Evolutionary conservation across 2,329 filamentous ascomycete species (phyloP), one percentile per base, ranked within the genome.

Genomic region (Colletotrichum tanaceti): DNA sequence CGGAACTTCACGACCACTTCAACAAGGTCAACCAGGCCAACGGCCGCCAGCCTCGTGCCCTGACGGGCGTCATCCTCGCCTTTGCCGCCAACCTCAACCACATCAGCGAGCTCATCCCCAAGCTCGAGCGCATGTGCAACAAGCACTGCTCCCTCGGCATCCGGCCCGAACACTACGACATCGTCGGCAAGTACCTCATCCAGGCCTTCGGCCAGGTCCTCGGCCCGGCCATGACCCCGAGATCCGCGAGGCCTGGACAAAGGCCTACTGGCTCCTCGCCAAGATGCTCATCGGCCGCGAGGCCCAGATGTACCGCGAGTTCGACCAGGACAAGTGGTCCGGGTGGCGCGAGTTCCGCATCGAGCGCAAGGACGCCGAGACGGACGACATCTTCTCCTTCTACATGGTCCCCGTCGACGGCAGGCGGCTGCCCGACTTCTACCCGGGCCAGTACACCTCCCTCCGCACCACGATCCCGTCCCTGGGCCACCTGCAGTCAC

Each of bases 101-200:
- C 79, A 86, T 85, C 66, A 84, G 82, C 75, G 85, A 87, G 75
- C 77, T 87, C 58, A 83, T 83, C 43, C 83, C 84, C 53, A 84
- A 83, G 70, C 81, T 87, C 60, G 85, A 87, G 77, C 82, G 85
- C 35, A 84, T 87, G 73, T 91, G 89, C 77, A 87, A 93, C 77
- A 93, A 93, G 79, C 91, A 94, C 77, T 91, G 87, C 68, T 91
- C 89, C 0, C 83, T 94, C 1, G 88, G 87, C 73, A 89, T 94
- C 75, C 82, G 82, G 63, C 86, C 91, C 0, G 88, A 91, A 46
- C 89, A 93, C 71, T 94, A 93, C 77, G 83, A 85, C 41, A 86
- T 93, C 50, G 90, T 94, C 3, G 91, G 89, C 63, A 87, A 87
- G 74, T 89, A 91, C 74, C 84, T 94, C 14, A 83, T 94, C 50